Percentiles rank a stretch among this genome's conserved stretches.
Evolutionary conservation across 305 asterid species (phyloP).

Genomic region (Caryopteris hybrid): DNA sequence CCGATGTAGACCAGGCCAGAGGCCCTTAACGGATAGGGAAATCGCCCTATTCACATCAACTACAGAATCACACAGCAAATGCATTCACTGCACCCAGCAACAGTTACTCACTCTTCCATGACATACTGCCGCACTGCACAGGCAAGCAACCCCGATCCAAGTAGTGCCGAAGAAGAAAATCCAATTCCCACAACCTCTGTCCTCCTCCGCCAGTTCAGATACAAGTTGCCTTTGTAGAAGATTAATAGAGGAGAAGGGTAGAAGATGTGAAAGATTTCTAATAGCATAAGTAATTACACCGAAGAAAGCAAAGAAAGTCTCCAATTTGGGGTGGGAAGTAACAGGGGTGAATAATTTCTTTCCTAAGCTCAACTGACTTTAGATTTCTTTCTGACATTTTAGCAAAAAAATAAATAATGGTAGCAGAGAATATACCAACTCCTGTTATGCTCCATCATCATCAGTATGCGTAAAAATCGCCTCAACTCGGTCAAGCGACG

Average conservation of each 20-base stretch:
- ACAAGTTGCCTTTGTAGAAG: background rate
- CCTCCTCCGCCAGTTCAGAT: background rate
- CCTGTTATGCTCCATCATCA: slow-evolving; percentile 11
- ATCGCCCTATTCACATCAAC: too few species aligned
- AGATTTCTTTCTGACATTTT: background rate
- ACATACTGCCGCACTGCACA: too few species aligned
- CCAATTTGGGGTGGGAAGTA: background rate
- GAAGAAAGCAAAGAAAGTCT: too few species aligned
- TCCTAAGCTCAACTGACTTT: background rate
- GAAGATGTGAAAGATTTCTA: background rate
- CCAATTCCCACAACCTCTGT: background rate
- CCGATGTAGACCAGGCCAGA: too few species aligned
- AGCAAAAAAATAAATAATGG: background rate
- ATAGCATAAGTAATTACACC: background rate
- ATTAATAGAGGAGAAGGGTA: background rate
- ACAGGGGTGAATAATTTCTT: background rate
- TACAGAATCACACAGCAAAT: background rate
- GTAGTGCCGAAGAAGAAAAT: background rate
- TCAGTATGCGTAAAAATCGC: slow-evolving; percentile 63
- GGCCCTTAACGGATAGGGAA: too few species aligned
- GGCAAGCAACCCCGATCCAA: too few species aligned
- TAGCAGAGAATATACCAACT: slow-evolving; percentile 26
- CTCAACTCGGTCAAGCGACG: slow-evolving; percentile 93
- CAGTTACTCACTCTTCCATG: too few species aligned
- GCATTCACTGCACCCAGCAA: background rate